These are phyloP conservation scores for Avena sativa DNA, from an alignment of 176 grass and related monocot species.

Conservation along the genomic window DNA sequence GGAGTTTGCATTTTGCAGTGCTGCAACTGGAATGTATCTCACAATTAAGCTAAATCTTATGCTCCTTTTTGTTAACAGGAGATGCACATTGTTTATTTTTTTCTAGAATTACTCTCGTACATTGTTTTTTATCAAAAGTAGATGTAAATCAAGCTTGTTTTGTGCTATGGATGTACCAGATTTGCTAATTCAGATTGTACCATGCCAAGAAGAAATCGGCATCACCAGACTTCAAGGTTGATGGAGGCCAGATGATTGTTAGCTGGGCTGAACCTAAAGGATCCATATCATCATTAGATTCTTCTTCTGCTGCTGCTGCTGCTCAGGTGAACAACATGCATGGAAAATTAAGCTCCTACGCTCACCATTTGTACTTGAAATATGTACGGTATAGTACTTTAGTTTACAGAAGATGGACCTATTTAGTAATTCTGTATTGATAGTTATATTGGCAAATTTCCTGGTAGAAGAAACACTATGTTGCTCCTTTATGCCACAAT, in stretches of 20 bases:
- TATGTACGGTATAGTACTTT: background rate
- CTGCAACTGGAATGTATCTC: no score
- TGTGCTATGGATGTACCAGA: background rate
- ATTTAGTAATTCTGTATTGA: background rate
- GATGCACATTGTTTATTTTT: no score
- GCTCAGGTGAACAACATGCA: conserved; percentile 56
- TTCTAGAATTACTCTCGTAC: no score
- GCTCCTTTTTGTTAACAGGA: no score
- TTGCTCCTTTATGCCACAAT: background rate
- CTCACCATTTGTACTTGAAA: background rate
- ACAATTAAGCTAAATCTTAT: no score
- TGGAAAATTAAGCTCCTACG: background rate
- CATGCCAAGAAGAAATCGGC: conserved; percentile 70
- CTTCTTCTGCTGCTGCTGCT: conserved; percentile 53
- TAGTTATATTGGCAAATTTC: background rate
- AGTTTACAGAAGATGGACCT: background rate
- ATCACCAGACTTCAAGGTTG: conserved; percentile 76
- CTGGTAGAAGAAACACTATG: background rate
- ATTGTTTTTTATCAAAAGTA: no score
- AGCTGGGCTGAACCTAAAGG: conserved; percentile 96
- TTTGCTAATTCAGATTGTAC: conserved; percentile 17
- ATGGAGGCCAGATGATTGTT: conserved; percentile 87
- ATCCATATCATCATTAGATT: conserved; percentile 27
- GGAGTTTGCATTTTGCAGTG: background rate
- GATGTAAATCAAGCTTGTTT: background rate